A percentile compares a stretch with the other conserved stretches of the same genome.
Conservation (phyloP, 192 early-diverging fungal species). For the Globomyces pollinis-pini region DNA sequence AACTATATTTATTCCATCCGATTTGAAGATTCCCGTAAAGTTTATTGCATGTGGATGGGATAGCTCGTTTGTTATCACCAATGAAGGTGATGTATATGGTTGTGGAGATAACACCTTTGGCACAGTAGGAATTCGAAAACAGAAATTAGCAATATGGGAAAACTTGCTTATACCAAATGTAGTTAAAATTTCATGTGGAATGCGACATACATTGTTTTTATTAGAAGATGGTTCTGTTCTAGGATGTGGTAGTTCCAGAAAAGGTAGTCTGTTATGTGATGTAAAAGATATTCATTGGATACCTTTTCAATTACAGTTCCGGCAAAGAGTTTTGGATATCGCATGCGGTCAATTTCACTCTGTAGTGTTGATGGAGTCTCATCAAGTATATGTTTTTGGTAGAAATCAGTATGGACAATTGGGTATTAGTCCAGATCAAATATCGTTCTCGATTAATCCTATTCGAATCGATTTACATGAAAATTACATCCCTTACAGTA, state of each 20-base stretch:
- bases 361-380: slow-evolving; percentile 9
- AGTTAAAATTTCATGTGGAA: not conserved
- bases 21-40: not conserved
- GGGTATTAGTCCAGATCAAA: slow-evolving; percentile 61
- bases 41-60: not conserved
- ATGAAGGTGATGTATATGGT: slow-evolving; percentile 37
- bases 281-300: slow-evolving; percentile 1
- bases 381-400: slow-evolving; percentile 41
- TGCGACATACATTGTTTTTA: slow-evolving; percentile 11
- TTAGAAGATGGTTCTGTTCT: not conserved
- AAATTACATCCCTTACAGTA: not conserved
- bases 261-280: not conserved
- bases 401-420: slow-evolving; percentile 54
- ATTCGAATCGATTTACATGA: not conserved
- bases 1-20: too few relatives aligned
- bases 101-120: slow-evolving; percentile 49
- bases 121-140: slow-evolving; percentile 38
- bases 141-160: slow-evolving; percentile 11
- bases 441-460: slow-evolving; percentile 16
- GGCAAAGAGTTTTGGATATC: slow-evolving; percentile 6
- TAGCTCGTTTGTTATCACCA: not conserved
- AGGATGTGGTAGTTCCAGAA: not conserved
- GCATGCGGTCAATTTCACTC: slow-evolving; percentile 22
- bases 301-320: not conserved
- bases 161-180: not conserved